These are phyloP conservation scores for Alternaria brassicae DNA, from an alignment of 2,329 filamentous ascomycete species.

Conservation along the genomic window DNA sequence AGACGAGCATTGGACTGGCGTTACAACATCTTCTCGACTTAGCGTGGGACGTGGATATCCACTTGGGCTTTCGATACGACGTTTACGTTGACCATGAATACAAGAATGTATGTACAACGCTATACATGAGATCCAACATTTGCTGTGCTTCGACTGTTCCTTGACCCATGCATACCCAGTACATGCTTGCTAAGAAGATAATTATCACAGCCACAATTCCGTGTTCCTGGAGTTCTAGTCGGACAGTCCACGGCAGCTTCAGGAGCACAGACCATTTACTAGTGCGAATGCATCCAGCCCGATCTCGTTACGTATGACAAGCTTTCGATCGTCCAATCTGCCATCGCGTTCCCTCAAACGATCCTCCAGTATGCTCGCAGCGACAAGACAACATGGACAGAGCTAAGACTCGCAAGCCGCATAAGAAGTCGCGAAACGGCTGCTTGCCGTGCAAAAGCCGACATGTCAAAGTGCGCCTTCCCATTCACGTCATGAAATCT, in stretches of 20 bases:
- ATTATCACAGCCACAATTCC: neutral
- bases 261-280: slow-evolving; percentile 7
- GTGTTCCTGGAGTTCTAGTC: neutral
- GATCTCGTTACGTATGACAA: slow-evolving; percentile 12
- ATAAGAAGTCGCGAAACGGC: slow-evolving; percentile 41
- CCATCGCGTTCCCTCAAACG: slow-evolving; percentile 4
- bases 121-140: neutral
- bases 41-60: slow-evolving; percentile 6
- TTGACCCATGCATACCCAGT: neutral
- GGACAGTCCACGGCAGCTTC: neutral
- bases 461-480: slow-evolving; percentile 37
- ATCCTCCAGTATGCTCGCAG: slow-evolving; percentile 7
- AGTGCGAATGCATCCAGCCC: neutral
- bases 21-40: slow-evolving; percentile 2
- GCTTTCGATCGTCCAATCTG: slow-evolving; percentile 11
- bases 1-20: neutral
- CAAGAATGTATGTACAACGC: neutral
- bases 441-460: slow-evolving; percentile 40
- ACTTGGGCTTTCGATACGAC: neutral
- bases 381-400: slow-evolving; percentile 30
- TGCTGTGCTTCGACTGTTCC: neutral
- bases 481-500: neutral
- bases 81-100: neutral
- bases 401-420: slow-evolving; percentile 37
- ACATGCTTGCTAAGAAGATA: neutral